Conservation (phyloP, 192 early-diverging fungal genomes). For the Coemansia erecta region DNA sequence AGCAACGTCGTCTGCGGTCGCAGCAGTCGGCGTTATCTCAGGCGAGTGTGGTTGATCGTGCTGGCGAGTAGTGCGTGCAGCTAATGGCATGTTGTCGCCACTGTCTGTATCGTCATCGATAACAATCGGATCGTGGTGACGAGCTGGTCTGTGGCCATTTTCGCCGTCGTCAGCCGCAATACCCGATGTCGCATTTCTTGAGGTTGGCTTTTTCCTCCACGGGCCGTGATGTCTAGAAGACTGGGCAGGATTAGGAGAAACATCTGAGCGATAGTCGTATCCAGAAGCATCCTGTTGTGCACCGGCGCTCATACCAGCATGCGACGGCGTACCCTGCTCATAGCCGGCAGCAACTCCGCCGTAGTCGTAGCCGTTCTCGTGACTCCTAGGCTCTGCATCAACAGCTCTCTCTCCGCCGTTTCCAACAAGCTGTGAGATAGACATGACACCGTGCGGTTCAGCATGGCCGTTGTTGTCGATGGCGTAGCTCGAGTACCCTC, state of each 20-base stretch:
- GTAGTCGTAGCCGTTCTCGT: background rate
- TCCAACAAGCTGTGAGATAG: slow-evolving; percentile 50
- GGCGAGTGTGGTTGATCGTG: background rate
- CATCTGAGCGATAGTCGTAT: background rate
- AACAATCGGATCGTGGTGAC: background rate
- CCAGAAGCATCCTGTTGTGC: no score
- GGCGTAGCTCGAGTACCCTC: slow-evolving; percentile 2
- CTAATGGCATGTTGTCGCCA: slow-evolving; percentile 39
- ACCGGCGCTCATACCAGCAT: no score
- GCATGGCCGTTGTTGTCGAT: slow-evolving; percentile 1
- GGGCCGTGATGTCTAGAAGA: slow-evolving; percentile 10
- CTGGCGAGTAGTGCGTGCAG: background rate
- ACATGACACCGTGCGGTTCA: slow-evolving; percentile 34
- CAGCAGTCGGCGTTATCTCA: background rate
- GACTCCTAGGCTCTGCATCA: background rate
- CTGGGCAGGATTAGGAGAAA: slow-evolving; percentile 11
- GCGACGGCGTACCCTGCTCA: background rate
- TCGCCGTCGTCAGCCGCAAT: background rate
- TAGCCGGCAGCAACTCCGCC: background rate
- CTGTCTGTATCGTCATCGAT: slow-evolving; percentile 26
- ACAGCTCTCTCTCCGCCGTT: background rate
- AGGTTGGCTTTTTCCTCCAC: slow-evolving; percentile 1
- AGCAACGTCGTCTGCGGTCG: background rate
- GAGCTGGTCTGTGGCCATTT: no score
- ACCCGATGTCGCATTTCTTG: slow-evolving; percentile 6